Base-by-base conservation (phyloP, 352 stramenopile genomes). In the Phytophthora pluvialis region DNA sequence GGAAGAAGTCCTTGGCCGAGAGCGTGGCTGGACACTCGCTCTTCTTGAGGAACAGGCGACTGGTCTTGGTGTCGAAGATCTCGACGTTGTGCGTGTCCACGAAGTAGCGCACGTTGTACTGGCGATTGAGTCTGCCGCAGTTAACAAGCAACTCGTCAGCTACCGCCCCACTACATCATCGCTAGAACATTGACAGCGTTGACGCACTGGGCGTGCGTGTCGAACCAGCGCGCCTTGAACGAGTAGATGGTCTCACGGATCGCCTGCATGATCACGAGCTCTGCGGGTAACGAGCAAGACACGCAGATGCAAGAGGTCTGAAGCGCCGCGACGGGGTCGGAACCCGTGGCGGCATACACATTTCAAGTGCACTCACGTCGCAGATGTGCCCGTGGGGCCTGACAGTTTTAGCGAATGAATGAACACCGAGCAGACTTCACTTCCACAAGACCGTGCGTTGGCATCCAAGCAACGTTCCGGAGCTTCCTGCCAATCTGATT, bases 21-120 rank as follows among this genome's bases (percentile, higher is more conserved):
- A 97, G 60, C 9, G 85, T 72, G 5, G 74, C 33, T 3, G 89
- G 88, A 42, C 90, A 86, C 56, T 95, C 90, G 31, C 86, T 95
- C 60, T 94, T 96, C 63, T 97, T 97, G 12, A 98, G 82, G 67
- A 98, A 98, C 9, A 93, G 78, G 40, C 93, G 88, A 67, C 88
- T 93, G 9, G 77, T 91, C 69, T 95, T 95, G 28, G 83, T 75
- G 63, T 97, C 89, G 61, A 94, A 89, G 72, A 97, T 96, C 76
- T 97, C 89, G 44, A 95, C 75, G 48, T 94, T 77, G 72, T 94
- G 70, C 46, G 75, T 80, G 40, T 94, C 81, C 25, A 81, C 64
- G 57, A 90, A 97, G 72, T 94, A 96, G 29, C 85, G 83, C 45
- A 94, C 72, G 52, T 86, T 81, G 74, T 86, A 94, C 21, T 88